Evolutionary conservation across 345 rosid species (phyloP).

Genomic region (Brassica rapa): DNA sequence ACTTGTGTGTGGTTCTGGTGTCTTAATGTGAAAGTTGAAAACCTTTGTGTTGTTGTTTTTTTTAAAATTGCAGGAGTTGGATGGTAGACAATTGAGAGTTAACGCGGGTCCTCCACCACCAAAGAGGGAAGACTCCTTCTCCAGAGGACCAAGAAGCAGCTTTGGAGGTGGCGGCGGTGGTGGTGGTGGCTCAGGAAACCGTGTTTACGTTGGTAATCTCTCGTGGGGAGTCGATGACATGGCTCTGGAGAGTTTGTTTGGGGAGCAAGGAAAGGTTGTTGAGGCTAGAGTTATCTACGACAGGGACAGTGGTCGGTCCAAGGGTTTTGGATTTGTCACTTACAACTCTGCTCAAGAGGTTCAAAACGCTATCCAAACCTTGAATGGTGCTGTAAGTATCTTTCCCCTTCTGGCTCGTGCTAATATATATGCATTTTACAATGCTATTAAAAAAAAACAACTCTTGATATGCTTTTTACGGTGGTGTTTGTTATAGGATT

Average conservation of each 20-base stretch:
- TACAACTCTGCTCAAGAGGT: slow-evolving; percentile 81
- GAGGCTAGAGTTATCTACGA: slow-evolving; percentile 96
- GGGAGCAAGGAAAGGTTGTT: slow-evolving; percentile 82
- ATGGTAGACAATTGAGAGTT: slow-evolving; percentile 87
- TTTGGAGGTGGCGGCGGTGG: slow-evolving; percentile 34
- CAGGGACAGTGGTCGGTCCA: slow-evolving; percentile 91
- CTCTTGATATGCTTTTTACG: not conserved
- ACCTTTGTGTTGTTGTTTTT: not conserved
- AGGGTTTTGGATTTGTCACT: slow-evolving; percentile 96
- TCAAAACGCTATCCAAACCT: slow-evolving; percentile 61
- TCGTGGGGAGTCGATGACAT: slow-evolving; percentile 91
- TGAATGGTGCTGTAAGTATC: slow-evolving; percentile 80
- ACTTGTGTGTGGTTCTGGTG: not conserved
- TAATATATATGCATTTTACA: not conserved
- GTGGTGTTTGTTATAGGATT: slow-evolving; percentile 57
- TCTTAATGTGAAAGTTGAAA: not conserved
- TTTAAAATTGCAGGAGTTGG: slow-evolving; percentile 62
- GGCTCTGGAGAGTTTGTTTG: slow-evolving; percentile 79
- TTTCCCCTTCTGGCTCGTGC: not conserved
- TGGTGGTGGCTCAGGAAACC: slow-evolving; percentile 48
- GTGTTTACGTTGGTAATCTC: slow-evolving; percentile 85
- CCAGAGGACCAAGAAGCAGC: slow-evolving; percentile 47
- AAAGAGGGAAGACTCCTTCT: slow-evolving; percentile 52
- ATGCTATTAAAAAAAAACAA: not conserved
- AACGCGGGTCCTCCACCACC: slow-evolving; percentile 87